Percentiles rank a stretch among this genome's conserved stretches.
Evolutionary conservation across 257 asterid species (phyloP).

Genomic region (Solanum sitiens): DNA sequence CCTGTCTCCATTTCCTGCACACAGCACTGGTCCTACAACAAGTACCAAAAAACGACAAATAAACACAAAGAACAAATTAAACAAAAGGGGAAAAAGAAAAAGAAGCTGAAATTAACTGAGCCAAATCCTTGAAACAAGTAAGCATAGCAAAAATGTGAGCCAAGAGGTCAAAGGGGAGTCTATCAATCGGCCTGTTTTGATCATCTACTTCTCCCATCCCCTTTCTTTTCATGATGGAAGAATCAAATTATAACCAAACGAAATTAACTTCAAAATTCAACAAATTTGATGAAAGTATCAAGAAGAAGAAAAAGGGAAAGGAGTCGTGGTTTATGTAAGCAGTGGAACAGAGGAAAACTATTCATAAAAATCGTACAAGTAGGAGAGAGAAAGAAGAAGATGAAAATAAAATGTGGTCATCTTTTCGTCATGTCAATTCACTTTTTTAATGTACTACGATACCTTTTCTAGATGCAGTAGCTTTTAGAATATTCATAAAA

Average conservation of each 20-base stretch:
- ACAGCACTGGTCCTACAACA: slow-evolving; percentile 51
- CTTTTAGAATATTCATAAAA: neutral
- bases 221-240: slow-evolving; percentile 16
- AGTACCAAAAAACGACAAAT: neutral
- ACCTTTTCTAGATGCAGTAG: neutral
- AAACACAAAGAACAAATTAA: neutral
- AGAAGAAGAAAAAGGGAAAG: neutral
- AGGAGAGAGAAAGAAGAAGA: slow-evolving; percentile 1
- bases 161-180: slow-evolving; percentile 66
- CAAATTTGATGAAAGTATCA: neutral
- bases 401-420: slow-evolving; percentile 40
- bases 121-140: slow-evolving; percentile 73
- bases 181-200: slow-evolving; percentile 54
- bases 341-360: slow-evolving; percentile 17
- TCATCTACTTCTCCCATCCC: slow-evolving; percentile 19
- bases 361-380: neutral
- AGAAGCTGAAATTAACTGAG: slow-evolving; percentile 37
- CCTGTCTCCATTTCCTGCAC: slow-evolving; percentile 82
- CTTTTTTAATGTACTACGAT: neutral
- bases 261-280: neutral
- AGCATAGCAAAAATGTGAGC: slow-evolving; percentile 69
- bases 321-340: neutral
- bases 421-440: slow-evolving; percentile 19
- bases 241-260: neutral
- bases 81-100: neutral